Conservation (phyloP, 2,329 filamentous ascomycete species). For the Stagonosporopsis vannaccii region DNA sequence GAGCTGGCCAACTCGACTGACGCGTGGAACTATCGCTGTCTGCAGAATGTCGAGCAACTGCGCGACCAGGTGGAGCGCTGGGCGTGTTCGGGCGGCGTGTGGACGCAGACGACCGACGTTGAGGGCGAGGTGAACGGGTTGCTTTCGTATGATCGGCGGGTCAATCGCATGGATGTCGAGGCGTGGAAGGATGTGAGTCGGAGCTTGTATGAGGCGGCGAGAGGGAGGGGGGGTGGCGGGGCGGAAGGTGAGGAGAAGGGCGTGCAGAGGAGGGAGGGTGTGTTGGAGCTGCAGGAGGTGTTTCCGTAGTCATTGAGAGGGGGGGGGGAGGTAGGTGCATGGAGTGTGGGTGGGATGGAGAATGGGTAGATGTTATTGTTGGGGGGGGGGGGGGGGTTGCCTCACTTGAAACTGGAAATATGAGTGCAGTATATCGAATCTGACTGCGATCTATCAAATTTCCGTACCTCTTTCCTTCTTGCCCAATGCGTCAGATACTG, state of each 20-base stretch:
- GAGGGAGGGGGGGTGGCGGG: conserved; percentile 13
- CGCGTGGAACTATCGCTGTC: conserved; percentile 71
- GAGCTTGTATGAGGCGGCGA: conserved; percentile 63
- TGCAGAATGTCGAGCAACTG: conserved; percentile 59
- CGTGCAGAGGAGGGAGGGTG: neutral
- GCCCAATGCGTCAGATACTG: too few relatives aligned
- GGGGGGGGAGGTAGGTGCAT: too few relatives aligned
- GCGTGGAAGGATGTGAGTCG: conserved; percentile 69
- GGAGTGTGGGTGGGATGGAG: too few relatives aligned
- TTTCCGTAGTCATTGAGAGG: too few relatives aligned
- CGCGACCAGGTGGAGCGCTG: conserved; percentile 60
- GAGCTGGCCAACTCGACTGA: conserved; percentile 67
- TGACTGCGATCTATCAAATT: too few relatives aligned
- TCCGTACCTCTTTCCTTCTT: too few relatives aligned
- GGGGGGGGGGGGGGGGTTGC: too few relatives aligned
- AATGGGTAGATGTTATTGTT: too few relatives aligned
- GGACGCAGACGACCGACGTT: conserved; percentile 78
- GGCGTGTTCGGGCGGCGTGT: conserved; percentile 72
- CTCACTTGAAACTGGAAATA: too few relatives aligned
- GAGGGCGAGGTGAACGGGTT: conserved; percentile 78
- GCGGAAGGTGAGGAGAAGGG: too few relatives aligned
- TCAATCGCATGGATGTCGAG: conserved; percentile 63
- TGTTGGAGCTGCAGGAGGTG: conserved; percentile 6
- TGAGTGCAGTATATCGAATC: too few relatives aligned
- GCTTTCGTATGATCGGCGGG: conserved; percentile 70